A percentile compares a stretch with the other conserved stretches of the same genome.
These are phyloP conservation scores for Malus hybrid DNA, from an alignment of 331 rosid genomes.

Conservation along the genomic window DNA sequence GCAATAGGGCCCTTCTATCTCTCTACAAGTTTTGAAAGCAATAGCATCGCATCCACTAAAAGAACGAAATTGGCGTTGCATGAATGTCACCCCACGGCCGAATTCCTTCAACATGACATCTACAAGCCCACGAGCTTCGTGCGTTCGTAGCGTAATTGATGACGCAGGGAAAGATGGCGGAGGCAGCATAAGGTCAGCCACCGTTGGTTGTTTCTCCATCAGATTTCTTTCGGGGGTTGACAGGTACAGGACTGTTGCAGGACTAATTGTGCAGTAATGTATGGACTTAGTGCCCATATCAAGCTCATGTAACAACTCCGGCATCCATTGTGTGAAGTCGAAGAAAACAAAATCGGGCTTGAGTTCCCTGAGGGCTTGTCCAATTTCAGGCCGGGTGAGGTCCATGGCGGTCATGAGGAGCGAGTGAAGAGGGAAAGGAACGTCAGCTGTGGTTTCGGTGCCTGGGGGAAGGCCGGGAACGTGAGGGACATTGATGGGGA, in stretches of 20 bases:
- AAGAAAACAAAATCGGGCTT: slow-evolving; percentile 41
- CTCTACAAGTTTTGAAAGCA: slow-evolving; percentile 39
- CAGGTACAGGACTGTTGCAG: slow-evolving; percentile 36
- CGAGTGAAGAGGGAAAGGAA: slow-evolving; percentile 23
- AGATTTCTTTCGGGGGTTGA: slow-evolving; percentile 39
- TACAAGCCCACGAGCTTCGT: slow-evolving; percentile 31
- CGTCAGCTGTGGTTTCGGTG: slow-evolving; percentile 45
- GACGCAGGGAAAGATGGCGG: slow-evolving; percentile 37
- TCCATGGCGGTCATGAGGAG: slow-evolving; percentile 49
- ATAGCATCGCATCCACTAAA: slow-evolving; percentile 31
- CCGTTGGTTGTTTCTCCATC: slow-evolving; percentile 10
- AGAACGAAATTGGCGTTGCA: slow-evolving; percentile 15
- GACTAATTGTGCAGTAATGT: slow-evolving; percentile 32
- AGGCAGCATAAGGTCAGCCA: slow-evolving; percentile 15
- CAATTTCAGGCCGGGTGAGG: slow-evolving; percentile 32
- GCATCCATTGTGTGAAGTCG: slow-evolving; percentile 52
- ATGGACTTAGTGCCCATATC: slow-evolving; percentile 28
- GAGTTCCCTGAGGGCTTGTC: slow-evolving; percentile 20
- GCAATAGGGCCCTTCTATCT: slow-evolving; percentile 49
- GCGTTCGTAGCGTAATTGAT: slow-evolving; percentile 25
- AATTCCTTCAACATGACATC: background rate
- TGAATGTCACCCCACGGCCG: slow-evolving; percentile 28
- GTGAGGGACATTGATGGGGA: slow-evolving; percentile 39
- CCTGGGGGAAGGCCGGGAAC: slow-evolving; percentile 42
- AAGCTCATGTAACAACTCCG: slow-evolving; percentile 17